Conservation (phyloP, 768 basidiomycete genomes). For the Mycena chlorophos region DNA sequence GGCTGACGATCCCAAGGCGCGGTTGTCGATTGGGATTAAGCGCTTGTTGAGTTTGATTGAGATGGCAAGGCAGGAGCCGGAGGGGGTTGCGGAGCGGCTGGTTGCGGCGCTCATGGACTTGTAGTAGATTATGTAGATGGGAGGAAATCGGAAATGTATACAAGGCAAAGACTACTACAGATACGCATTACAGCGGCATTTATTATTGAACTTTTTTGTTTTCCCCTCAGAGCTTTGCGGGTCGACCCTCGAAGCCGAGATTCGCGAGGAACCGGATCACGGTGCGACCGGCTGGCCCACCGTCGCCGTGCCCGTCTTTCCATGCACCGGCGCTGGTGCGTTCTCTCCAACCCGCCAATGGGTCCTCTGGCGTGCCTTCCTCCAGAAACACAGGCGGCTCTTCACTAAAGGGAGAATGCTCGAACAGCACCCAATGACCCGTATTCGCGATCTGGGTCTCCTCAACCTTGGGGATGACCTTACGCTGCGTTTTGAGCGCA, state of each 20-base stretch:
- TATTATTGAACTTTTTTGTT: neutral
- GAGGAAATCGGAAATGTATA: neutral
- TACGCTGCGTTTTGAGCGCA: slow-evolving; percentile 44
- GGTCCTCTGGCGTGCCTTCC: slow-evolving; percentile 3
- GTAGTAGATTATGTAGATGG: neutral
- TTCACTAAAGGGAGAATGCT: slow-evolving; percentile 41
- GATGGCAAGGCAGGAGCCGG: slow-evolving; percentile 96
- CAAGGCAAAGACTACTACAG: neutral
- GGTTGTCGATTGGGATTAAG: slow-evolving; percentile 87
- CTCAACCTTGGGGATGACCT: slow-evolving; percentile 52
- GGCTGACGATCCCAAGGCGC: slow-evolving; percentile 46
- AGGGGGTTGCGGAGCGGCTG: slow-evolving; percentile 73
- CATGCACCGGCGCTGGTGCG: slow-evolving; percentile 8
- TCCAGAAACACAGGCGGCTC: slow-evolving; percentile 24
- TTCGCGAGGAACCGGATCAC: slow-evolving; percentile 7
- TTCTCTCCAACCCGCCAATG: slow-evolving; percentile 8
- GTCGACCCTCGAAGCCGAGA: neutral
- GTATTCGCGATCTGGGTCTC: slow-evolving; percentile 52
- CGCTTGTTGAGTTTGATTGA: slow-evolving; percentile 87
- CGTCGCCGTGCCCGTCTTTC: slow-evolving; percentile 10
- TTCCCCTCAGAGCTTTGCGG: slow-evolving; percentile 4
- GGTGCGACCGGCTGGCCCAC: slow-evolving; percentile 15
- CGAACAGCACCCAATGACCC: slow-evolving; percentile 73
- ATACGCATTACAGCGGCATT: neutral
- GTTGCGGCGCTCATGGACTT: slow-evolving; percentile 63